Evolutionary conservation across 1,284 basidiomycete genomes (phyloP).

Genomic region (Cryptococcus floricola): DNA sequence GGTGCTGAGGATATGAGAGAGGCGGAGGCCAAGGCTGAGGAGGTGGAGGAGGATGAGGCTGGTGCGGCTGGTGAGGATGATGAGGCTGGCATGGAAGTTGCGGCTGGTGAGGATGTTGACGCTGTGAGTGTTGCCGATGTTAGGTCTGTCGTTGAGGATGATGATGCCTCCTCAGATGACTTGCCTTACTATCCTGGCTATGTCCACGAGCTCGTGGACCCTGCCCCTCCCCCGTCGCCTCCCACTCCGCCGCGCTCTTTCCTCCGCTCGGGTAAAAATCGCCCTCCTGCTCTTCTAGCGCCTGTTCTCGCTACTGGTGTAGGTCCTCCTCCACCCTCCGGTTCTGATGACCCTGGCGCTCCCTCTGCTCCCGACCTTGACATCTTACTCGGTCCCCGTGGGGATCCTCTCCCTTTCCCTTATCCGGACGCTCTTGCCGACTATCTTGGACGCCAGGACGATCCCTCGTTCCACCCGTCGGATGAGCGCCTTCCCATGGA

Average conservation of each 20-base stretch:
- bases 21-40: neutral
- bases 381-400: too few relatives aligned
- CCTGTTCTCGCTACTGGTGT: too few relatives aligned
- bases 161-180: neutral
- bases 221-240: too few relatives aligned
- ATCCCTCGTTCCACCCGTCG: neutral
- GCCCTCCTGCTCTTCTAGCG: too few relatives aligned
- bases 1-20: slow-evolving; percentile 1
- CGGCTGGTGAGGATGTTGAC: slow-evolving; percentile 3
- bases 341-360: too few relatives aligned
- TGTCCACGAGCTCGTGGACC: too few relatives aligned
- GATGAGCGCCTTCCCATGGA: neutral
- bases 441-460: neutral
- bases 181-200: too few relatives aligned
- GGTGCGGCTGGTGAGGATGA: neutral
- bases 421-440: neutral
- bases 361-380: too few relatives aligned
- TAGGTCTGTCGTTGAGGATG: neutral
- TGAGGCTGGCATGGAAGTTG: neutral
- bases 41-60: neutral
- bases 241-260: too few relatives aligned
- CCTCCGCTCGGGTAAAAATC: too few relatives aligned
- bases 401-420: too few relatives aligned
- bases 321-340: too few relatives aligned
- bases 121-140: slow-evolving; percentile 5